phyloP scores from a whole-genome alignment of 768 basidiomycete genomes.

The Gymnopilus dilepis region DNA sequence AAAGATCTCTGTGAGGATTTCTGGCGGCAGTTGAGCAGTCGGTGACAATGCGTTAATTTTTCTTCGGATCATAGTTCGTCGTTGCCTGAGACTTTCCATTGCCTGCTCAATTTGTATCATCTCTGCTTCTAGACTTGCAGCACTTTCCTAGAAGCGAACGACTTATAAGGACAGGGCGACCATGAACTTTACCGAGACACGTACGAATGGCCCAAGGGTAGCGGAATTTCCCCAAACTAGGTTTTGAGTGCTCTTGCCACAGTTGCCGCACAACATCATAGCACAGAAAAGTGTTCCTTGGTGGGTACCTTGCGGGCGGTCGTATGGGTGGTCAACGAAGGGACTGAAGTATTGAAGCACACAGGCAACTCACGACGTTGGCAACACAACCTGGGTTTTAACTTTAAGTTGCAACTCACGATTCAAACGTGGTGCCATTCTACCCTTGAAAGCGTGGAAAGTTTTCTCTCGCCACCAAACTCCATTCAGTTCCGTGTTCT shows the following conservation, averaged over 20 bases:
- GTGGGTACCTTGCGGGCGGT: neutral
- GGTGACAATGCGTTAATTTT: slow-evolving; percentile 27
- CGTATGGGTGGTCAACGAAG: neutral
- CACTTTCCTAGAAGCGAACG: slow-evolving; percentile 8
- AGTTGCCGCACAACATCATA: slow-evolving; percentile 12
- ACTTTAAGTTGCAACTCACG: slow-evolving; percentile 16
- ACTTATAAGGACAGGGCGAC: neutral
- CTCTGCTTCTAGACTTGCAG: slow-evolving; percentile 21
- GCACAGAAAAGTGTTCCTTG: neutral
- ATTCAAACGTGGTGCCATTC: slow-evolving; percentile 6
- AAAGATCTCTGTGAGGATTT: slow-evolving; percentile 28
- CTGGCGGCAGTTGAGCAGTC: slow-evolving; percentile 21
- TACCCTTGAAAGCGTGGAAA: slow-evolving; percentile 20
- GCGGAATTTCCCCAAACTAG: neutral
- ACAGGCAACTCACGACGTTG: neutral
- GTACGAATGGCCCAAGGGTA: neutral
- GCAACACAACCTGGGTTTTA: slow-evolving; percentile 4
- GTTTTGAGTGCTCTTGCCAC: neutral
- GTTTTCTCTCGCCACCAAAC: slow-evolving; percentile 7
- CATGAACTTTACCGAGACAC: neutral
- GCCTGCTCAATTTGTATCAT: slow-evolving; percentile 24
- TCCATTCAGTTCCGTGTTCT: slow-evolving; percentile 9
- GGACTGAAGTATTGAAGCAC: neutral
- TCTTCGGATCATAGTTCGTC: slow-evolving; percentile 21
- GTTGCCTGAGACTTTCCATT: slow-evolving; percentile 22